Conservation (phyloP, 208 protist species). For the Acanthamoeba pearcei region DNA sequence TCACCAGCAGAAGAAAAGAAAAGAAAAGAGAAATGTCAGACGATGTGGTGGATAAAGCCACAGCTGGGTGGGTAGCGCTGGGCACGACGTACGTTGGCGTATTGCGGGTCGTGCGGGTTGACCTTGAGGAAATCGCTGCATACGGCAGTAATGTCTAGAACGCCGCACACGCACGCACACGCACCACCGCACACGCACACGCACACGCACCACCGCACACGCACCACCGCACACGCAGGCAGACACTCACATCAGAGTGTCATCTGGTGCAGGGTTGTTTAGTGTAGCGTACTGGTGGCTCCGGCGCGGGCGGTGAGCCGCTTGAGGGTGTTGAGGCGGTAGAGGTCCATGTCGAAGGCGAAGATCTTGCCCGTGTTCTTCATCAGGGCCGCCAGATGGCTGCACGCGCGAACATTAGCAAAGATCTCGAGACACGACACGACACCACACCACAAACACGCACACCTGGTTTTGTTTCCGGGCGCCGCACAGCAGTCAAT, state of each 20-base stretch:
- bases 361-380: slow-evolving; percentile 24
- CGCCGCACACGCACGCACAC: background rate
- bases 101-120: background rate
- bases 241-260: background rate
- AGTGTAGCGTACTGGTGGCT: background rate
- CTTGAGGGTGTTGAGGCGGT: slow-evolving; percentile 6
- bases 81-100: background rate
- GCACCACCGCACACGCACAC: background rate
- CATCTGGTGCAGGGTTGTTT: background rate
- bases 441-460: no score
- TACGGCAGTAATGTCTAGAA: background rate
- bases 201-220: no score
- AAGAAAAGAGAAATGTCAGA: no score
- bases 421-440: no score
- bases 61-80: no score
- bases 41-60: no score
- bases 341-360: slow-evolving; percentile 69
- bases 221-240: background rate
- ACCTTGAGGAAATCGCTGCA: background rate
- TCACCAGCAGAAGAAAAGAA: no score
- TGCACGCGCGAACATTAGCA: background rate
- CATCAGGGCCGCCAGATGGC: slow-evolving; percentile 59
- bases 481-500: slow-evolving; percentile 78
- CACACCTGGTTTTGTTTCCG: slow-evolving; percentile 74
- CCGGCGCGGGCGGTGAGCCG: slow-evolving; percentile 13